Base-by-base conservation (phyloP, 2,329 filamentous ascomycete genomes). In the Rhynchosporium agropyri region DNA sequence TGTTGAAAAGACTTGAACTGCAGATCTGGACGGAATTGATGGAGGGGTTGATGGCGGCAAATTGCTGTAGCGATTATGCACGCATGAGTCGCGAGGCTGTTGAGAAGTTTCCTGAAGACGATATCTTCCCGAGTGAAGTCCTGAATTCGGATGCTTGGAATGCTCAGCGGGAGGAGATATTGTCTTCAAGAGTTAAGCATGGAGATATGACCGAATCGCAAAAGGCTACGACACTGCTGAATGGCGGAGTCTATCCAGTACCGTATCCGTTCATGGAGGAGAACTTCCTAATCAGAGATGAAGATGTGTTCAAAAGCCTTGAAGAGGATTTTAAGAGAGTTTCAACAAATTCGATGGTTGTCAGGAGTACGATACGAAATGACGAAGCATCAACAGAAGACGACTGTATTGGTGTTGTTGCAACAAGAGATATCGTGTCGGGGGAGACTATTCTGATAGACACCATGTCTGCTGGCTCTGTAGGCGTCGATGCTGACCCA, bases 11-110 rank as follows among this genome's bases (percentile, higher is more conserved):
- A 60, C 53, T 71, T n/a, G 70, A 71, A 48, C 48, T 71, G 33
- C 70, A 71, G 49, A 68, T 69, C 29, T 71, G 70, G 70, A 69
- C 70, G 2, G 69, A 71, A 29, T 29, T 71, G 20, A 71, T 71
- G 69, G 70, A 71, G 58, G 70, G 69, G 7, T 56, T 71, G 1
- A 69, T 71, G 66, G 69, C 68, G n/a, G 67, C 69, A 29, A 71
- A 71, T 51, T 70, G 67, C 50, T 71, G 69, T 61, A 45, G 63
- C 38, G 69, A 71, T 61, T 71, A 71, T 60, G 29, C 62, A n/a
- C 60, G 62, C 26, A 56, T 70, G 56, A 70, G 69, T 50, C 63
- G 61, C 8, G 68, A 71, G 36, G 69, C 70, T 2, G 62, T 68
- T 50, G 58, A 65, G 49, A 70, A 66, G 58, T 71, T 71, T 43